These are phyloP conservation scores for Tolypocladium capitatum DNA, from an alignment of 2,329 filamentous ascomycete genomes.

Conservation along the genomic window DNA sequence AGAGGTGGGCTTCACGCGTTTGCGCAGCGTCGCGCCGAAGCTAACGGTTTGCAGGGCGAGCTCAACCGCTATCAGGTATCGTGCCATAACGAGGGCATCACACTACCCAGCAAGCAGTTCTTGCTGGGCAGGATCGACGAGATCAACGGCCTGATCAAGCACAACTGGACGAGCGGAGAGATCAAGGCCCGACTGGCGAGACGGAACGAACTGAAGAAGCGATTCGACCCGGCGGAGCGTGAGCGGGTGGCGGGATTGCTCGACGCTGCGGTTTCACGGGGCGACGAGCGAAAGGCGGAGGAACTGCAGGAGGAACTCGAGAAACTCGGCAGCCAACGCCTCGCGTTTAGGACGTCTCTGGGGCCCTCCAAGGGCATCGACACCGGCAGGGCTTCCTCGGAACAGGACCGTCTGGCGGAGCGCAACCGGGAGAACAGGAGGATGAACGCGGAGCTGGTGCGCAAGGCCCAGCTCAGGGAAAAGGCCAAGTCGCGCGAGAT, in stretches of 20 bases:
- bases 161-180: constrained; percentile 71
- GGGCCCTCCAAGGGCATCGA: constrained; percentile 38
- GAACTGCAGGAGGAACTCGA: constrained; percentile 48
- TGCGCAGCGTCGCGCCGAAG: not conserved
- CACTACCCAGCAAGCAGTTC: constrained; percentile 58
- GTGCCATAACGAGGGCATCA: constrained; percentile 57
- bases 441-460: constrained; percentile 78
- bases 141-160: constrained; percentile 67
- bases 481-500: constrained; percentile 47
- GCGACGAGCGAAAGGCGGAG: constrained; percentile 44
- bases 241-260: constrained; percentile 52
- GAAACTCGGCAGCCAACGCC: constrained; percentile 51
- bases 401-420: constrained; percentile 72
- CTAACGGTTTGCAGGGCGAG: constrained; percentile 44
- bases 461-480: constrained; percentile 78
- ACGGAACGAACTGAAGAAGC: constrained; percentile 53
- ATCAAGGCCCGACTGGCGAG: constrained; percentile 66
- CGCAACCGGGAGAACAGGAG: constrained; percentile 77
- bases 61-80: constrained; percentile 69
- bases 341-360: constrained; percentile 59
- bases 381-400: constrained; percentile 35
- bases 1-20: constrained; percentile 40
- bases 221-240: constrained; percentile 54
- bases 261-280: constrained; percentile 50
- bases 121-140: constrained; percentile 63